These are phyloP conservation scores for Suillus paluster DNA, from an alignment of 768 basidiomycete species.

Conservation along the genomic window DNA sequence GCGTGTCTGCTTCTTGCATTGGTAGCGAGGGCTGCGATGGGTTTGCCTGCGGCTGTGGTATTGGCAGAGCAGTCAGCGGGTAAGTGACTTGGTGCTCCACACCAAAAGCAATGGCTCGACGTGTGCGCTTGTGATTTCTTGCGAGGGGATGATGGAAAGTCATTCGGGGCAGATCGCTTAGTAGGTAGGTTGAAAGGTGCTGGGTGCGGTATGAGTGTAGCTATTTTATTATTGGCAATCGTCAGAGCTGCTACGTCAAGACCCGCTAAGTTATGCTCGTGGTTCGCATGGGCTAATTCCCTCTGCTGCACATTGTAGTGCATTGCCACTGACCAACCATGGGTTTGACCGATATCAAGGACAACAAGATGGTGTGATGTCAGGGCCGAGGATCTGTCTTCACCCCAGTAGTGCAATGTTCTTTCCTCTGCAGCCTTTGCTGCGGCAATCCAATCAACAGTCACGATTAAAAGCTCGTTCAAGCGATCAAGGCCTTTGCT, in stretches of 20 bases:
- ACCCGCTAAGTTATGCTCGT: not conserved
- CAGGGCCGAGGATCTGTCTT: not conserved
- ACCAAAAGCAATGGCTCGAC: not conserved
- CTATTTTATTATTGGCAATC: not conserved
- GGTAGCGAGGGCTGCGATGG: not conserved
- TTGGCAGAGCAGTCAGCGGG: not conserved
- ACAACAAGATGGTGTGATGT: not conserved
- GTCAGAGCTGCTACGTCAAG: not conserved
- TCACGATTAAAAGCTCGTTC: not conserved
- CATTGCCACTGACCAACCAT: not conserved
- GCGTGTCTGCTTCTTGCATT: not conserved
- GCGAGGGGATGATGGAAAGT: not conserved
- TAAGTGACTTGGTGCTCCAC: not conserved
- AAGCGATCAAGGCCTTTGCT: not conserved
- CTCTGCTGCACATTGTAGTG: not conserved
- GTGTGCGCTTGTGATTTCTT: not conserved
- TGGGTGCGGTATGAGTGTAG: not conserved
- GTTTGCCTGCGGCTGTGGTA: not conserved
- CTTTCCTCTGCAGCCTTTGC: not conserved
- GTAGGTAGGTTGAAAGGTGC: not conserved
- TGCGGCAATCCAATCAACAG: not conserved
- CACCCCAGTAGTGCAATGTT: too few relatives aligned
- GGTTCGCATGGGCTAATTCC: not conserved
- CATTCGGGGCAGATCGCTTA: not conserved
- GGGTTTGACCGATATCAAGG: not conserved